Percentiles rank a stretch among this genome's conserved stretches.
These are phyloP conservation scores for Candida xyloterini DNA, from an alignment of 805 yeast genomes.

Conservation along the genomic window DNA sequence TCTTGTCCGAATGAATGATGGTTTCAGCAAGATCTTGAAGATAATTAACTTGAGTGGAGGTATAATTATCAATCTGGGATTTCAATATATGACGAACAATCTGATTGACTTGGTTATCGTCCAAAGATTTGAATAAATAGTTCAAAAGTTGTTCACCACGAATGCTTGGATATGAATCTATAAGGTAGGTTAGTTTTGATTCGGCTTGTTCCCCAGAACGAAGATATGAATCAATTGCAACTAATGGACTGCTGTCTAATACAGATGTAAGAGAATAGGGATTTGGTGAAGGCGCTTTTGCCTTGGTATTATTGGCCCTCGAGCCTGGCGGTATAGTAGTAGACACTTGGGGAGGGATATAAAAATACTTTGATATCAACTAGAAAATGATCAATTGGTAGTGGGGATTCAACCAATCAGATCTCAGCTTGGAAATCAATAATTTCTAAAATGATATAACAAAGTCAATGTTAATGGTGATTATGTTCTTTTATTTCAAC, in stretches of 20 bases:
- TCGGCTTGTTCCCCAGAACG: neutral
- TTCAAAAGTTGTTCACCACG: neutral
- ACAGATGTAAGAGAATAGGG: neutral
- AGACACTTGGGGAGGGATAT: conserved; percentile 19
- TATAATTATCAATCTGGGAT: neutral
- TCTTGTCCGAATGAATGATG: neutral
- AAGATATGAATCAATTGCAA: conserved; percentile 1
- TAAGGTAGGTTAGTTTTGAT: neutral
- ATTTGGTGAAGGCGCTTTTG: neutral
- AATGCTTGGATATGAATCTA: conserved; percentile 1
- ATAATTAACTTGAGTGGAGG: neutral
- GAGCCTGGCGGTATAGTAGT: conserved; percentile 23
- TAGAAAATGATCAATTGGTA: conserved; percentile 3
- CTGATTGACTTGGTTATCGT: neutral
- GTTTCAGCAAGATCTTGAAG: neutral
- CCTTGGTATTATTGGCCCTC: conserved; percentile 25
- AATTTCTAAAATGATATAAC: conserved; percentile 2
- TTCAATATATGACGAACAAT: neutral
- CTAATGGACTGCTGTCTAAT: neutral
- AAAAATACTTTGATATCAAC: conserved; percentile 2
- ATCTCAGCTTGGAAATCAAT: conserved; percentile 5
- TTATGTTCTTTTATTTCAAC: conserved; percentile 4
- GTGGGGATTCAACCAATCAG: conserved; percentile 11
- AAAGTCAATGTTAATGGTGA: conserved; percentile 2
- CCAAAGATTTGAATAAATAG: neutral